Base-by-base conservation (phyloP, 2,329 filamentous ascomycete genomes). In the Trichoderma harzianum region DNA sequence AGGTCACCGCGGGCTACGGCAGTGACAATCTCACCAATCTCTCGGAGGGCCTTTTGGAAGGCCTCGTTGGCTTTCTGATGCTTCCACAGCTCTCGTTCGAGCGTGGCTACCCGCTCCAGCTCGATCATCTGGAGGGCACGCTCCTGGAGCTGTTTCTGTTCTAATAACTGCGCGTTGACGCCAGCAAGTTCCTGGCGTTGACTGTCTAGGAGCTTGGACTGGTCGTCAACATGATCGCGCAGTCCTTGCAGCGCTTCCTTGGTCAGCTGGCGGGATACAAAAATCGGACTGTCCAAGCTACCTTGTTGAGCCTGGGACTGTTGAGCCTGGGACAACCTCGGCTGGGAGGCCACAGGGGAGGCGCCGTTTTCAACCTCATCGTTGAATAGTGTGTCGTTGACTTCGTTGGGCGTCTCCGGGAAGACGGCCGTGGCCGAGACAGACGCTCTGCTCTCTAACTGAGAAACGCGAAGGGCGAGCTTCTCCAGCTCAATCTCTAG, bases 41-140 rank as follows among this genome's bases (percentile, higher is more conserved):
- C 96, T 75, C 95, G 90, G 39, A 99, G 85, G 12, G 96, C 96
- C 83, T 98, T 98, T 80, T 98, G 95, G 88, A 98, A 99, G 77
- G 96, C 97, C 82, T 97, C 91, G 82, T 99, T 99, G 79, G 97
- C 96, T 83, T 98, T 96, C 80, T 97, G 95, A 79, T 98, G 95
- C 83, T 98, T 98, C 86, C 93, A 94, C 72, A 99, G 87, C 82
- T 99, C 96, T 72, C 95, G 90, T 84, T 98, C 95, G 53, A 98
- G 87, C 43, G 93, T 91, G 69, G 93, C 92, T 74, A 98, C 95
- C 76, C 96, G 94, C 81, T 94, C 91, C 75, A 92, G 90, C 82
- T 97, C 94, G 68, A 97, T 91, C 74, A 92, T 43, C 39, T 89
- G 76, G 92, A 97, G 90, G 36, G 93, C 92, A 78, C 90, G 89